Base-by-base conservation (phyloP, 176 grass and related monocot genomes). In the Juncus inflexus region DNA sequence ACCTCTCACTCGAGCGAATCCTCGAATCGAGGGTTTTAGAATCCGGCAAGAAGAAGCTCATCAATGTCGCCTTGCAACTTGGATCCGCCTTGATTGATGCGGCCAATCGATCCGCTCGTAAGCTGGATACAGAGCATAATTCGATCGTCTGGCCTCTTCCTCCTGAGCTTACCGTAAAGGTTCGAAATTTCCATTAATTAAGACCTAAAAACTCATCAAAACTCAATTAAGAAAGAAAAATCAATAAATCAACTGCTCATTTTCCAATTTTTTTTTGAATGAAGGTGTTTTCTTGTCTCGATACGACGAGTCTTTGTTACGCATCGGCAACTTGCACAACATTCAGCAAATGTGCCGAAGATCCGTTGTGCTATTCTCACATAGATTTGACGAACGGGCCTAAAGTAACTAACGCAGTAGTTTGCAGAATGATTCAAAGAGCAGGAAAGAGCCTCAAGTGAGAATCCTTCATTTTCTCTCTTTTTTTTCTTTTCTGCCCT, bases 391-490 rank as follows among this genome's bases (percentile, higher is more conserved):
- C 65, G 9, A 40, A 36, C 40, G 52, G 55, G 9, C 57, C 66
- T 12, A 72, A 61, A 16, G 50, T 73, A 6, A 83, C 55, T 50
- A 72, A 83, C 35, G 36, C 66, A 37, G 52, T 83, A 11, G 80
- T 83, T 8, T 83, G 73, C 60, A 83, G 59, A 39, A 72, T 83
- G 66, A 83, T 83, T 52, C 74, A 83, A 58, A 74, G 74, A 15
- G 74, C 80, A 50, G 80, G 66, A 28, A 83, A 66, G 37, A 65
- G 72, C 5, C 80, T 83, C 38, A 51, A 54, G 79, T 42, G 50
- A 47, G 43, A 47, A 47, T 42, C 19, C 16, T 47, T 39, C 49
- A 6, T 41, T 64, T 42, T 37, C 42, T 47, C 56, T 55, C 13
- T 62, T 45, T 3, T 11, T 63, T 79, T 7, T 16, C 70, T 7